phyloP scores from a whole-genome alignment of 2,329 filamentous ascomycete genomes.

The Talaromyces pinophilus region DNA sequence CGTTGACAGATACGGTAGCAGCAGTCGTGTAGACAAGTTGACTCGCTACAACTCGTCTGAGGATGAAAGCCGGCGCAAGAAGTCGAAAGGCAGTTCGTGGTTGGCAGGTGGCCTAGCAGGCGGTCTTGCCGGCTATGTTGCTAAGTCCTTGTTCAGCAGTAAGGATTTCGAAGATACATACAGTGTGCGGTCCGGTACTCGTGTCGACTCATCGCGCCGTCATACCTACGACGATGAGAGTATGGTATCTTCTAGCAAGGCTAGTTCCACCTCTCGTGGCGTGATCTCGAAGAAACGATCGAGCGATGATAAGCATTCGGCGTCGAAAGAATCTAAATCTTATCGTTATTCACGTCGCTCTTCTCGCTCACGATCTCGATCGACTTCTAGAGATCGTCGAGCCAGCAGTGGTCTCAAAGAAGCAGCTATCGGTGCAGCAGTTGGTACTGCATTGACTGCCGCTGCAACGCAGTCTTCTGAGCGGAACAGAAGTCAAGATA shows the following conservation, averaged over 20 bases:
- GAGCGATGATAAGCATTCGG: slow-evolving; percentile 18
- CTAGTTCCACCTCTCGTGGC: slow-evolving; percentile 49
- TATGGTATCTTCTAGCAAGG: slow-evolving; percentile 33
- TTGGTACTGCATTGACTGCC: slow-evolving; percentile 25
- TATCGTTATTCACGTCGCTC: slow-evolving; percentile 33
- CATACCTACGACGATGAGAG: slow-evolving; percentile 33
- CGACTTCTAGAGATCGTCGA: slow-evolving; percentile 29
- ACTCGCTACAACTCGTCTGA: slow-evolving; percentile 59
- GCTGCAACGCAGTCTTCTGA: slow-evolving; percentile 11
- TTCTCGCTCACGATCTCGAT: slow-evolving; percentile 48
- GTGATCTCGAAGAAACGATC: slow-evolving; percentile 33
- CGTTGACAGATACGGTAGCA: slow-evolving; percentile 47
- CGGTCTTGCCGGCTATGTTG: slow-evolving; percentile 58
- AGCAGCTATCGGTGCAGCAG: slow-evolving; percentile 34
- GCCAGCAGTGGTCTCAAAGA: slow-evolving; percentile 35
- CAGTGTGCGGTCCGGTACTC: slow-evolving; percentile 57
- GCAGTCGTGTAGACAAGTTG: slow-evolving; percentile 59
- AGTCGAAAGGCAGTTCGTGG: slow-evolving; percentile 51
- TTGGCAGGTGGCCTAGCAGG: slow-evolving; percentile 57
- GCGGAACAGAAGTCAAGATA: slow-evolving; percentile 15
- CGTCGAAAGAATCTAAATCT: slow-evolving; percentile 15
- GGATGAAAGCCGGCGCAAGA: slow-evolving; percentile 50
- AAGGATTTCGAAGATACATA: slow-evolving; percentile 63
- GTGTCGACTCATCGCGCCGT: slow-evolving; percentile 32
- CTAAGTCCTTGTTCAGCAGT: slow-evolving; percentile 55